Conservation (phyloP, 75 land plant genomes). For the Pinus tabuliformis region DNA sequence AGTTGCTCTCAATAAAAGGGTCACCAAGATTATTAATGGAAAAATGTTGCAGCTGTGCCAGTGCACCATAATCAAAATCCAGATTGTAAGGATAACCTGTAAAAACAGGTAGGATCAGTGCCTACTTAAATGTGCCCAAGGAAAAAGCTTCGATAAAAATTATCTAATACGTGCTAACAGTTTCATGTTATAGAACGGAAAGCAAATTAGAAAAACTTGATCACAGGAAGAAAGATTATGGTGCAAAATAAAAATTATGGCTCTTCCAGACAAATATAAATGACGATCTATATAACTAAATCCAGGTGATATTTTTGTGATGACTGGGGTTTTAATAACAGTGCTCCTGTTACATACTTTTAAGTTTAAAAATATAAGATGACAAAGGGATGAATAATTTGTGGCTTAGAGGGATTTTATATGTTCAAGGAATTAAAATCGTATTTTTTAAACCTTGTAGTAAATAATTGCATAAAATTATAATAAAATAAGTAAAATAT, state of each 20-base stretch:
- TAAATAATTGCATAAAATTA: no score
- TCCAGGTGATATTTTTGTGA: not conserved
- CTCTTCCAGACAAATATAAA: not conserved
- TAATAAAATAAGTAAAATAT: no score
- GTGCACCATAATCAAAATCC: conserved; percentile 99
- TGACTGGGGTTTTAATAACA: not conserved
- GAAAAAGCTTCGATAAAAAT: not conserved
- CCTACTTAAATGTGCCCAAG: not conserved
- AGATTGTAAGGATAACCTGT: conserved; percentile 97
- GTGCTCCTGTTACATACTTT: not conserved
- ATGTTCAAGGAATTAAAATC: no score
- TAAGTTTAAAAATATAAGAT: not conserved
- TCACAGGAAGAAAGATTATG: not conserved
- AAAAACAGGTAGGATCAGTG: conserved; percentile 5
- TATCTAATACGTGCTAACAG: not conserved
- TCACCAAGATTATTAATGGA: conserved; percentile 99
- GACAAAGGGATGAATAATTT: no score
- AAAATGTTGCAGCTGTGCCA: conserved; percentile 90
- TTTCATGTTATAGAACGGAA: no score
- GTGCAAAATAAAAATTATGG: not conserved
- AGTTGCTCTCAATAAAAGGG: conserved; percentile 99
- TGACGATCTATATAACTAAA: not conserved
- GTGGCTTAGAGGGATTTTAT: no score
- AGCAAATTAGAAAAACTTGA: no score
- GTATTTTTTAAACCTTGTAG: no score